Evolutionary conservation across 352 stramenopile genomes (phyloP).

Genomic region (Globisporangium recalcitrans): DNA sequence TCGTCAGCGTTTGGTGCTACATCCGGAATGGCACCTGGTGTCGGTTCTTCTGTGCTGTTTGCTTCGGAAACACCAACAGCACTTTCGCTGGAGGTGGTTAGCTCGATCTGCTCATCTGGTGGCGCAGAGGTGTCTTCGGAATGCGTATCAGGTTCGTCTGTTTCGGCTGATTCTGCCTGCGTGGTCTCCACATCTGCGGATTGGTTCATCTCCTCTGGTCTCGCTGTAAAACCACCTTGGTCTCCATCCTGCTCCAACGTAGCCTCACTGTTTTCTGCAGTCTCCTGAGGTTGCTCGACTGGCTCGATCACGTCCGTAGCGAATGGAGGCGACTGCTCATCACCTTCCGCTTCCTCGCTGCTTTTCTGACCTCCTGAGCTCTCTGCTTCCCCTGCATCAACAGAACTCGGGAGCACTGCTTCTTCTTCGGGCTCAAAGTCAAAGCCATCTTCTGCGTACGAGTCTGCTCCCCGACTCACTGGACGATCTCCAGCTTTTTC

Average conservation of each 20-base stretch:
- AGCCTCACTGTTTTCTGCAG: neutral
- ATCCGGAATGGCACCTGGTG: neutral
- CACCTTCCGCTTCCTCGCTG: neutral
- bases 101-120: too few relatives aligned
- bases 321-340: neutral
- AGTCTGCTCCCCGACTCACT: slow-evolving; percentile 9
- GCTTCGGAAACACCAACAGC: neutral
- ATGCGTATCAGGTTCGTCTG: neutral
- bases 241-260: neutral
- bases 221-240: neutral
- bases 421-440: slow-evolving; percentile 10
- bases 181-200: neutral
- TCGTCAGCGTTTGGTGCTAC: neutral
- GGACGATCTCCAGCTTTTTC: slow-evolving; percentile 7
- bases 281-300: neutral
- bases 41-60: neutral
- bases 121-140: neutral
- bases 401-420: neutral
- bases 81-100: neutral
- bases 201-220: neutral
- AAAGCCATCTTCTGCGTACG: slow-evolving; percentile 16
- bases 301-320: neutral
- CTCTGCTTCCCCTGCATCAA: neutral
- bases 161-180: neutral
- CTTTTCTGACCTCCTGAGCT: neutral